phyloP scores from a whole-genome alignment of 352 stramenopile genomes.

The Phytophthora syringae region DNA sequence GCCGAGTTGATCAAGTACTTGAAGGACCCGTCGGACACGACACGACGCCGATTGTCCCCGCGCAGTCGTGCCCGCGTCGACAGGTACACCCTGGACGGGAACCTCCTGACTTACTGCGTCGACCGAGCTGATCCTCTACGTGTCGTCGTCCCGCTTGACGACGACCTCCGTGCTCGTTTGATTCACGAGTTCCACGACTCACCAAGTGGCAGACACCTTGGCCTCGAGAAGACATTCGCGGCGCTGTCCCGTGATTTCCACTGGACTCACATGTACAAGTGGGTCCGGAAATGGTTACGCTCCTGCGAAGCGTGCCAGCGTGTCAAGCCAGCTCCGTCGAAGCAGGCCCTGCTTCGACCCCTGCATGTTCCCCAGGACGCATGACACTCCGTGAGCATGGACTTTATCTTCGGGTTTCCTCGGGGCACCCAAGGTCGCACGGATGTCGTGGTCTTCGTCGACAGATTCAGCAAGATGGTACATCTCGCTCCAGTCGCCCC shows the following conservation, averaged over 20 bases:
- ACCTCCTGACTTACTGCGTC: not conserved
- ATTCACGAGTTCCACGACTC: constrained; percentile 28
- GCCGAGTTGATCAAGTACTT: not conserved
- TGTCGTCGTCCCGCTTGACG: not conserved
- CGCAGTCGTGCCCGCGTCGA: not conserved
- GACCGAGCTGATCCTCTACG: not conserved
- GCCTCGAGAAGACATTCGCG: constrained; percentile 31
- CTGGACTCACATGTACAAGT: constrained; percentile 38
- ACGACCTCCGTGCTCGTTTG: constrained; percentile 3
- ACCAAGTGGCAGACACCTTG: constrained; percentile 18
- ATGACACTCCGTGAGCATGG: not conserved
- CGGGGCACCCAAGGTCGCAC: constrained; percentile 5
- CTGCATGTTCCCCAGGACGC: not conserved
- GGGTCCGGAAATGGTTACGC: constrained; percentile 26
- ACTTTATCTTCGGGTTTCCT: constrained; percentile 1
- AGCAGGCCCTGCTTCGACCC: not conserved
- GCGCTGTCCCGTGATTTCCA: constrained; percentile 17
- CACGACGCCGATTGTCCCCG: not conserved
- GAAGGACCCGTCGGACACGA: not conserved
- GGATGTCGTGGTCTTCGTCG: constrained; percentile 33
- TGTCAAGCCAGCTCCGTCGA: constrained; percentile 15
- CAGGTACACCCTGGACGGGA: not conserved
- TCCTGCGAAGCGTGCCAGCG: constrained; percentile 33
- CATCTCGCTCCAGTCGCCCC: constrained; percentile 8
- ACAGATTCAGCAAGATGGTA: constrained; percentile 39